Conservation (phyloP, 2,329 filamentous ascomycete species). For the Curvularia sp. region DNA sequence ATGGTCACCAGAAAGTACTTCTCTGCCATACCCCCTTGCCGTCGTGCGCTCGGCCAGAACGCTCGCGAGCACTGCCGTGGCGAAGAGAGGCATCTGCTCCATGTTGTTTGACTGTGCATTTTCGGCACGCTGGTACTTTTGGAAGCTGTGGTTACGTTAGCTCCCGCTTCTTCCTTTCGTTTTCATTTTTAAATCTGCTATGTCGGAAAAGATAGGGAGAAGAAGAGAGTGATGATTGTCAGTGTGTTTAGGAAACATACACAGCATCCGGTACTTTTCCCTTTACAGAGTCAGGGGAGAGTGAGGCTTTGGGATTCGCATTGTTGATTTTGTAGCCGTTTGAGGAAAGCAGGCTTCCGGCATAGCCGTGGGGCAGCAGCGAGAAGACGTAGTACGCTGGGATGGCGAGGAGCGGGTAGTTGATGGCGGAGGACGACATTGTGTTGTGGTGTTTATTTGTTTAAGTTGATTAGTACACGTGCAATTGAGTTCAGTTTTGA, state of each 20-base stretch:
- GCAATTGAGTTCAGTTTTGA: neutral
- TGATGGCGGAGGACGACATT: constrained; percentile 33
- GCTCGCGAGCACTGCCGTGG: constrained; percentile 31
- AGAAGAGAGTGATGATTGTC: too few species aligned
- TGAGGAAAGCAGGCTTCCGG: constrained; percentile 20
- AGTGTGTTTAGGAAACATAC: constrained; percentile 5
- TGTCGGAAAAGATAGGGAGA: too few species aligned
- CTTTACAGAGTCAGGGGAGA: constrained; percentile 27
- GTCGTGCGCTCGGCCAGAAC: constrained; percentile 34
- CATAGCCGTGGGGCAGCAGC: constrained; percentile 31
- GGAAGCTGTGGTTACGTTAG: constrained; percentile 16
- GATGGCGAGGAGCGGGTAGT: constrained; percentile 38
- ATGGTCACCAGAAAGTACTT: constrained; percentile 18
- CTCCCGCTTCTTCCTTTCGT: too few species aligned
- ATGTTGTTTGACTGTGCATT: constrained; percentile 35
- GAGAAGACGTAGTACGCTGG: constrained; percentile 39
- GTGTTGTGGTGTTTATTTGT: neutral
- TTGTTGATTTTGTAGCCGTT: constrained; percentile 36
- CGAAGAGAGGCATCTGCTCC: constrained; percentile 38
- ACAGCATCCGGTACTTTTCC: constrained; percentile 37
- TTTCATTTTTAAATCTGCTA: too few species aligned
- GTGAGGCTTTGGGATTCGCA: constrained; percentile 35
- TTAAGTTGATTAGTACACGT: neutral
- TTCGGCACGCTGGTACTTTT: constrained; percentile 39
- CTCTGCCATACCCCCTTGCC: constrained; percentile 20